phyloP scores from a whole-genome alignment of 208 protist species.

The Porcisia hertigi region DNA sequence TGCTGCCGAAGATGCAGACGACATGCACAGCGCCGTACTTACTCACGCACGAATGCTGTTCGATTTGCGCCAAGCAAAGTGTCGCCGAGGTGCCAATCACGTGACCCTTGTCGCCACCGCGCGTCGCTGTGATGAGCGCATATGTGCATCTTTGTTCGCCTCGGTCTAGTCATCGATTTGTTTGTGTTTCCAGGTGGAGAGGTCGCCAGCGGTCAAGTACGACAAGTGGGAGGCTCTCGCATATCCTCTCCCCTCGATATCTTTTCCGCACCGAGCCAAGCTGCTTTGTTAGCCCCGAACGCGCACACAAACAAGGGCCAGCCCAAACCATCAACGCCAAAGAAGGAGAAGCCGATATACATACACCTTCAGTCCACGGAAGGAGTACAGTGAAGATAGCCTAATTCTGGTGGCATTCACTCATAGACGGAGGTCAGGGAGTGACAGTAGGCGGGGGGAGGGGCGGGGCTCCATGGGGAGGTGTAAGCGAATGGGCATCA shows the following conservation, averaged over 20 bases:
- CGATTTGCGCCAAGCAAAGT: slow-evolving; percentile 37
- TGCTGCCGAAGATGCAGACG: neutral
- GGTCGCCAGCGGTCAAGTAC: neutral
- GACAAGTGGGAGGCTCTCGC: neutral
- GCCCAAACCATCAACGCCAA: neutral
- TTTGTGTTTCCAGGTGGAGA: neutral
- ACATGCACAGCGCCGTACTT: slow-evolving; percentile 17
- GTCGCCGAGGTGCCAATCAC: slow-evolving; percentile 24
- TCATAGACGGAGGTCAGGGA: neutral
- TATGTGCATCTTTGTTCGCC: slow-evolving; percentile 16
- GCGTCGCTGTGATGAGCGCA: slow-evolving; percentile 42
- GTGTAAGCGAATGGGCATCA: too few relatives aligned
- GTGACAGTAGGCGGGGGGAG: too few relatives aligned
- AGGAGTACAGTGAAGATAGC: neutral
- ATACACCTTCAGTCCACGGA: neutral
- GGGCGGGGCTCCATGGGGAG: too few relatives aligned
- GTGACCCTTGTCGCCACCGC: slow-evolving; percentile 39
- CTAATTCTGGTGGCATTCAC: neutral
- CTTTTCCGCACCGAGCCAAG: neutral
- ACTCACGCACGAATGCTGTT: slow-evolving; percentile 27
- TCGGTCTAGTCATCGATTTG: neutral
- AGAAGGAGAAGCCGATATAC: neutral
- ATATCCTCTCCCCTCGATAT: neutral
- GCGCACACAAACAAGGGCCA: neutral
- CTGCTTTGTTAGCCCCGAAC: neutral